phyloP scores from a whole-genome alignment of 441 rosid species.

The Sinapis alba region DNA sequence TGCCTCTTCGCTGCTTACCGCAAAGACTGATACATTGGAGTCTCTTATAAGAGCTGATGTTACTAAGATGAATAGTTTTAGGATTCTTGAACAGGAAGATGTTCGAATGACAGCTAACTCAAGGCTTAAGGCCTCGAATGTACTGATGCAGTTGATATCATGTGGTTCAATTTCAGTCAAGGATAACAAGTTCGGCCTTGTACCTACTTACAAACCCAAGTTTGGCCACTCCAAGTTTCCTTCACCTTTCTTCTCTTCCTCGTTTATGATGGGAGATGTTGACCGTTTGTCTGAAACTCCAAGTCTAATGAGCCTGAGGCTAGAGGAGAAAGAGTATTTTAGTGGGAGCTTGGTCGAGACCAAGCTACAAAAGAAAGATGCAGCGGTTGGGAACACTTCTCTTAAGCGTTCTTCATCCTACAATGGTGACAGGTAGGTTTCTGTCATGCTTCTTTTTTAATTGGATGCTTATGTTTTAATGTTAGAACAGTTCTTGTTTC shows the following conservation, averaged over 20 bases:
- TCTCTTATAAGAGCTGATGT: constrained; percentile 90
- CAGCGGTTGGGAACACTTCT: constrained; percentile 45
- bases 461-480: constrained; percentile 4
- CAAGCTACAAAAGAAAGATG: constrained; percentile 54
- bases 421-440: constrained; percentile 94
- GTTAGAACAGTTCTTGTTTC: background rate
- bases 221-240: constrained; percentile 72
- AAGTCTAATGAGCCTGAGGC: constrained; percentile 52
- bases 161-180: constrained; percentile 78
- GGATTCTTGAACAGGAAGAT: constrained; percentile 88
- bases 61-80: constrained; percentile 83
- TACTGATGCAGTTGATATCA: constrained; percentile 73
- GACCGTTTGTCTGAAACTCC: constrained; percentile 71
- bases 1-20: constrained; percentile 65
- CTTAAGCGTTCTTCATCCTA: constrained; percentile 95
- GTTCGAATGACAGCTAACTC: constrained; percentile 60
- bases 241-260: constrained; percentile 75
- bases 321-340: constrained; percentile 72
- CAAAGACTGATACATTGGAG: constrained; percentile 87
- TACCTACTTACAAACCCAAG: constrained; percentile 75
- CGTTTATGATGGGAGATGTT: constrained; percentile 73
- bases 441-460: no score
- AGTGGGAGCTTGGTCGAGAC: constrained; percentile 80
- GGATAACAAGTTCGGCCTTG: constrained; percentile 65
- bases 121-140: constrained; percentile 59